A percentile compares a stretch with the other conserved stretches of the same genome.
Conservation (phyloP, 257 asterid species). For the Solanum arcanum region DNA sequence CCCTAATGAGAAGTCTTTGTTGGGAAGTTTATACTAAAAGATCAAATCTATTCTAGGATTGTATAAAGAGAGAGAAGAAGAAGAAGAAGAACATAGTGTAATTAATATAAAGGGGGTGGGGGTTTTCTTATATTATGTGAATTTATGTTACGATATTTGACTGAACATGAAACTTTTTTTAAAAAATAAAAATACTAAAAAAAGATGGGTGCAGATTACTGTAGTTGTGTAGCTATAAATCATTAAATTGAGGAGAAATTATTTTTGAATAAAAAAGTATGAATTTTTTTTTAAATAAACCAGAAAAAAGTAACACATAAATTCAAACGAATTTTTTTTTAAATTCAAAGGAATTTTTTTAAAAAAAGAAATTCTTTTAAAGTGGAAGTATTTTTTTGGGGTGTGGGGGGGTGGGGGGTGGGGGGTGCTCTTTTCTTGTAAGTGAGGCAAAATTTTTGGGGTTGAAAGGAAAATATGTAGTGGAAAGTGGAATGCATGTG, state of each 20-base stretch:
- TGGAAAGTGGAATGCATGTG: conserved; percentile 88
- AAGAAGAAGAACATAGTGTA: neutral
- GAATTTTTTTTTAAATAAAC: neutral
- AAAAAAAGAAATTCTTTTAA: neutral
- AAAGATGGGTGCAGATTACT: neutral
- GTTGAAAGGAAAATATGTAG: conserved; percentile 26
- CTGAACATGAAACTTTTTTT: neutral
- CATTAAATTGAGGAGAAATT: neutral
- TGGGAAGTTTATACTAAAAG: neutral
- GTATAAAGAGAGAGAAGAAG: neutral
- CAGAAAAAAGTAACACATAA: neutral
- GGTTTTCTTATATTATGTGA: neutral
- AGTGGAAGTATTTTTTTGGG: neutral
- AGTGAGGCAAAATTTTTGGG: conserved; percentile 44
- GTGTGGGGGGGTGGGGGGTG: neutral
- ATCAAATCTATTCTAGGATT: neutral
- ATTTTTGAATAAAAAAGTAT: neutral
- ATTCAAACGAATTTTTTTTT: neutral
- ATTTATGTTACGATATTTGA: neutral
- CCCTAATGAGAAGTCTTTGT: neutral
- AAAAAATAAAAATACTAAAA: neutral
- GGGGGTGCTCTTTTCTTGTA: conserved; percentile 43
- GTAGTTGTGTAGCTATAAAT: neutral
- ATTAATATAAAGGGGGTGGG: neutral
- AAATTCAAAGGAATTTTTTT: neutral